A percentile compares a stretch with the other conserved stretches of the same genome.
These are phyloP conservation scores for Globisporangium okanoganense DNA, from an alignment of 352 stramenopile species.

Conservation along the genomic window DNA sequence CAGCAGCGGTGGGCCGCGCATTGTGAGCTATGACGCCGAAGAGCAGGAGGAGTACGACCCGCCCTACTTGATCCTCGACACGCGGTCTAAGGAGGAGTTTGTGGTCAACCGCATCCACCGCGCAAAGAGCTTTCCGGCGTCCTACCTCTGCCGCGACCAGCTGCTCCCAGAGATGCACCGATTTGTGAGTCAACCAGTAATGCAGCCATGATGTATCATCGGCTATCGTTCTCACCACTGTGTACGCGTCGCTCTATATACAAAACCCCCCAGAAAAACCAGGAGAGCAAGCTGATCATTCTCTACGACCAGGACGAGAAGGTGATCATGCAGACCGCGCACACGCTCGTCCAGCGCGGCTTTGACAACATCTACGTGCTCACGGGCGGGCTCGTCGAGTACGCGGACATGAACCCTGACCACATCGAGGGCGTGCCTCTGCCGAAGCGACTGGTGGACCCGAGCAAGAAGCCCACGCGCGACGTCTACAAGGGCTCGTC, in stretches of 20 bases:
- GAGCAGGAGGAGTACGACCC: conserved; percentile 75
- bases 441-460: conserved; percentile 49
- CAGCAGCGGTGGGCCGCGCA: conserved; percentile 34
- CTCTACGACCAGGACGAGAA: conserved; percentile 80
- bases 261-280: conserved; percentile 48
- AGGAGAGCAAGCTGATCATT: conserved; percentile 70
- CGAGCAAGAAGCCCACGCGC: conserved; percentile 43
- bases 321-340: conserved; percentile 47
- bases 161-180: conserved; percentile 71
- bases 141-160: conserved; percentile 56
- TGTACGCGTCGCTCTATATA: neutral
- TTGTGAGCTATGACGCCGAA: conserved; percentile 76
- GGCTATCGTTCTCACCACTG: neutral
- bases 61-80: conserved; percentile 74
- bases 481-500: conserved; percentile 58
- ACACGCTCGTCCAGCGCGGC: conserved; percentile 70
- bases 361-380: conserved; percentile 88
- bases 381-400: conserved; percentile 56
- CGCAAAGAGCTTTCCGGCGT: conserved; percentile 57
- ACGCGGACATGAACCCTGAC: conserved; percentile 55
- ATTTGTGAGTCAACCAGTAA: conserved; percentile 38
- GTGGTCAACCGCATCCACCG: conserved; percentile 63
- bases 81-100: conserved; percentile 65
- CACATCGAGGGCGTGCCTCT: conserved; percentile 62
- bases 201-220: neutral